Base-by-base conservation (phyloP, 306 rosid genomes). In the Corylus avellana region DNA sequence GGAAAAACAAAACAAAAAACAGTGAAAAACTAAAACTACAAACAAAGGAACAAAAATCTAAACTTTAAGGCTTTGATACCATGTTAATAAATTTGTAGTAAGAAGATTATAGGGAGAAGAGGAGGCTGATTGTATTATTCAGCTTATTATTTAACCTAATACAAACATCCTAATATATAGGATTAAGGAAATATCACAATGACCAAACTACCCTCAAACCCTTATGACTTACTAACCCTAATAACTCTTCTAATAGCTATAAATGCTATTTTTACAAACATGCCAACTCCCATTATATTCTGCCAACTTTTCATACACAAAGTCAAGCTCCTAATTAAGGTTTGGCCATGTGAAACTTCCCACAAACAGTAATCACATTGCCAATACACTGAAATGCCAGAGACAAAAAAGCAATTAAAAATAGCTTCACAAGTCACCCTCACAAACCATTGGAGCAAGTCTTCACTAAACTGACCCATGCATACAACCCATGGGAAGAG, bases 311-410 rank as follows among this genome's bases (percentile, higher is more conserved):
- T 39, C 14, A 42, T 18, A 11, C 14, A 37, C 12, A 66, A 68
- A 68, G 72, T 18, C 48, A 18, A 68, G 29, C 72, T 68, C 51
- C 72, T 37, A 14, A 64, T 32, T 16, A 35, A 64, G 48, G 70
- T 64, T 37, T 64, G 70, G 46, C 48, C 10, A 39, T 10, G 66
- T 67, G 29, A 8, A 39, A 18, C 39, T 13, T 62, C 27, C 44
- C 4, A 62, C n/a, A 27, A 62, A 27, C 68, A 62, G n/a, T 53
- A 53, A 62, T 62, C 17, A 25, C 18, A 27, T 57, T 8, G n/a
- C 29, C 32, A 8, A n/a, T 62, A 13, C 35, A 9, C 35, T 22
- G 13, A 27, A 61, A 61, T 61, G 68, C 68, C 42, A 0, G 2
- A 61, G 17, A 12, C n/a, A 61, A 25, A 20, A 20, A 61, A 61